Evolutionary conservation across 345 rosid genomes (phyloP).

Genomic region (Lumnitzera littorea): DNA sequence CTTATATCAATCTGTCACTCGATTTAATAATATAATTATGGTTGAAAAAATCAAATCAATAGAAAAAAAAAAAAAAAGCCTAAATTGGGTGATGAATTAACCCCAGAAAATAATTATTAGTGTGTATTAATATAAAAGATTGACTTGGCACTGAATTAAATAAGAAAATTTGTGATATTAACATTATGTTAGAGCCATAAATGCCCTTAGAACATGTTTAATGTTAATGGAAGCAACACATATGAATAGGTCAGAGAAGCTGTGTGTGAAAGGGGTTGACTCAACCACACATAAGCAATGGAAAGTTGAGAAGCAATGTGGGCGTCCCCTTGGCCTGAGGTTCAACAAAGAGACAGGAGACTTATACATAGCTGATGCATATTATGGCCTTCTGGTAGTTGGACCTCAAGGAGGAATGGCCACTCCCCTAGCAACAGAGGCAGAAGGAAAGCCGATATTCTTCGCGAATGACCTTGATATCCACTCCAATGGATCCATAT

Average conservation of each 20-base stretch:
- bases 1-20: too few species aligned
- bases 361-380: slow-evolving; percentile 87
- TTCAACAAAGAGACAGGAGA: slow-evolving; percentile 56
- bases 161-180: too few species aligned
- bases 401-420: slow-evolving; percentile 89
- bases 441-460: slow-evolving; percentile 52
- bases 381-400: slow-evolving; percentile 73
- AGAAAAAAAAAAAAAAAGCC: too few species aligned
- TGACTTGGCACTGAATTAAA: too few species aligned
- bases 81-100: too few species aligned
- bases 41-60: too few species aligned
- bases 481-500: slow-evolving; percentile 79
- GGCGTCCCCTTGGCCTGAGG: slow-evolving; percentile 83
- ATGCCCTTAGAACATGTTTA: too few species aligned
- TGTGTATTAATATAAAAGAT: too few species aligned
- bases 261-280: slow-evolving; percentile 66
- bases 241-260: slow-evolving; percentile 63
- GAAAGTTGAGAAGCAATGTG: slow-evolving; percentile 81
- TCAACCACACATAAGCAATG: slow-evolving; percentile 88
- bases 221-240: too few species aligned
- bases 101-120: too few species aligned
- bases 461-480: slow-evolving; percentile 94
- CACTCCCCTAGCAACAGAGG: slow-evolving; percentile 67
- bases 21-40: too few species aligned
- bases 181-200: too few species aligned